Base-by-base conservation (phyloP, 116 monocot genomes). In the Iris pallida region DNA sequence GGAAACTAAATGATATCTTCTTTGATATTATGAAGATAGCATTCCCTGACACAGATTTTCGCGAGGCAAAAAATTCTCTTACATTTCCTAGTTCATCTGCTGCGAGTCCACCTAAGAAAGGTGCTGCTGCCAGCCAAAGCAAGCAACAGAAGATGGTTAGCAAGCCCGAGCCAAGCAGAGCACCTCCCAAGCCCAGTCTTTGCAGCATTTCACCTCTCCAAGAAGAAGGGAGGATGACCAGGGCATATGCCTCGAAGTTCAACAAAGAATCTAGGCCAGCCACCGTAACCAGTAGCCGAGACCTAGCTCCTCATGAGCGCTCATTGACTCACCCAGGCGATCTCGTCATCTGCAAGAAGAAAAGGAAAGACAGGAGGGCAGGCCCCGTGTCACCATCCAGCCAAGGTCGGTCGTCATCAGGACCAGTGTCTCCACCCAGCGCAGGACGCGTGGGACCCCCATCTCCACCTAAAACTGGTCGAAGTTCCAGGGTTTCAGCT, bases 21-120 rank as follows among this genome's bases (percentile, higher is more conserved):
- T 90, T 92, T 20, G 83, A 92, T 16, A 82, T 92, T 58, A 88
- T 97, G 92, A 97, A 85, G 79, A 89, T 81, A 53, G 85, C 87
- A 53, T 97, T 97, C 63, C 97, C 92, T 17, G 92, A 92, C 61
- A 73, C 79, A 12, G 97, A 97, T 80, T 87, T 89, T 61, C 73
- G 71, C 49, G 81, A 89, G 75, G 79, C 76, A 14, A 92, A 73
- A 68, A 77, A 73, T 17, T 57, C 76, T 2, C 57, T 84, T n/a
- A 69, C 78, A 8, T 83, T 90, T 61, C 59, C 74, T n/a, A 83
- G 54, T 57, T 43, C 79, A n/a, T 71, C 68, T 15, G 67, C 70
- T 15, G 66, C 66, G 42, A 73, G 70, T 6, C 64, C 73, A 7
- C 86, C 64, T 45, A 68, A 64, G 6, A 67, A 67, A 16, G 12